Conservation (phyloP, 257 asterid species). For the Leonotis leonurus region DNA sequence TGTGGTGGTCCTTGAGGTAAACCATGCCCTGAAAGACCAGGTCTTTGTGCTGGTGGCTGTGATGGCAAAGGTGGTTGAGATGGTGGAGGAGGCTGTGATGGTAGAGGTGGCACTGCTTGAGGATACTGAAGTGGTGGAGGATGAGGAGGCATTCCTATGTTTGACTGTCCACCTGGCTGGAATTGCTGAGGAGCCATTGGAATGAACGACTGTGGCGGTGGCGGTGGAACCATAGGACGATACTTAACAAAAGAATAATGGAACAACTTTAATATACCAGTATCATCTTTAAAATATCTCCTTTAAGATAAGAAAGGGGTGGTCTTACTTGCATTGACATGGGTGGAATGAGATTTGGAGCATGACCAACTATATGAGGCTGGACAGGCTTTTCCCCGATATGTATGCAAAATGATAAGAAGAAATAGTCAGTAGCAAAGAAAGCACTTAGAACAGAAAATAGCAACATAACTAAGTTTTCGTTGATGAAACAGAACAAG, state of each 20-base stretch:
- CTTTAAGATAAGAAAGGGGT: constrained; percentile 2
- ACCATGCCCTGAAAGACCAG: constrained; percentile 39
- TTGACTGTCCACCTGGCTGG: constrained; percentile 68
- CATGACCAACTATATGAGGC: constrained; percentile 53
- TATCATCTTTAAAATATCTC: constrained; percentile 6
- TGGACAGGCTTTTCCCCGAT: constrained; percentile 45
- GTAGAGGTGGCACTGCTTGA: constrained; percentile 45
- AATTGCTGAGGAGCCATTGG: constrained; percentile 59
- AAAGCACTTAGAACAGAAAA: neutral
- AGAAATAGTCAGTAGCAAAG: constrained; percentile 10
- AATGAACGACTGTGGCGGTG: constrained; percentile 54
- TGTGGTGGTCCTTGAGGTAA: constrained; percentile 52
- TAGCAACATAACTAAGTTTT: neutral
- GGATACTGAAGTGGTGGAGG: constrained; percentile 53
- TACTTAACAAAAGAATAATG: constrained; percentile 33
- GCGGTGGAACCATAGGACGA: constrained; percentile 58
- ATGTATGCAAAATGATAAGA: constrained; percentile 18
- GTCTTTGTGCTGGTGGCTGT: constrained; percentile 42
- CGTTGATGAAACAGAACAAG: constrained; percentile 12
- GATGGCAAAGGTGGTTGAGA: no score
- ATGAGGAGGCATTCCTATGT: constrained; percentile 61
- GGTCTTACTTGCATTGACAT: constrained; percentile 69
- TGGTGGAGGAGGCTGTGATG: neutral
- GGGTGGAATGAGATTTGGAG: constrained; percentile 61
- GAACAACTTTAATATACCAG: neutral